phyloP scores from a whole-genome alignment of 164 flowering plant species.

The Tinospora cordifolia region DNA sequence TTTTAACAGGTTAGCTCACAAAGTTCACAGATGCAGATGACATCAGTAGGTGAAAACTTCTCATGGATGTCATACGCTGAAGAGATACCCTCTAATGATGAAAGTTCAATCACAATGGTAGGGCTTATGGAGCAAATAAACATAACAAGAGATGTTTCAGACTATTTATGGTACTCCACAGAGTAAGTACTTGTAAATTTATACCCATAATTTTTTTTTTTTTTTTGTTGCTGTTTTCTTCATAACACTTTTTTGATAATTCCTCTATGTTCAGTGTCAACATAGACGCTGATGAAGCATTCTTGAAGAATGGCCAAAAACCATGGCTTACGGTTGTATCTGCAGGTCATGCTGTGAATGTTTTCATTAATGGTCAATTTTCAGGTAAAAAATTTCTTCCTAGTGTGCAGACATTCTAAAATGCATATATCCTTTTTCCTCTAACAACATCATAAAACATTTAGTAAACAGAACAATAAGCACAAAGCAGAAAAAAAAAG shows the following conservation, averaged over 20 bases:
- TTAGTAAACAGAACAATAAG: background rate
- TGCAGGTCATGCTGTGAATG: constrained; percentile 83
- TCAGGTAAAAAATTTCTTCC: constrained; percentile 60
- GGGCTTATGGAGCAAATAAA: constrained; percentile 70
- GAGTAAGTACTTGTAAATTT: constrained; percentile 64
- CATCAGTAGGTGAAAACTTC: constrained; percentile 28
- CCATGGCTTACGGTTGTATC: constrained; percentile 62
- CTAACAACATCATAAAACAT: background rate
- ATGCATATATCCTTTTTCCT: background rate
- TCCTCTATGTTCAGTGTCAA: constrained; percentile 34
- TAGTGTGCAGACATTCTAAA: constrained; percentile 39
- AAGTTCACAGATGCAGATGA: constrained; percentile 42
- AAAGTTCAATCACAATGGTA: constrained; percentile 27
- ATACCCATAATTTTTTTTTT: background rate
- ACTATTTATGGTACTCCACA: constrained; percentile 87
- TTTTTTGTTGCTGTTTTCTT: background rate
- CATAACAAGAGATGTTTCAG: constrained; percentile 63
- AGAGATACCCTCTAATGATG: constrained; percentile 40
- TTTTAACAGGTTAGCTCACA: constrained; percentile 47
- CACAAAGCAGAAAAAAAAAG: background rate
- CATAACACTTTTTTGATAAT: background rate
- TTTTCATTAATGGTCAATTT: constrained; percentile 65
- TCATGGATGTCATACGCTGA: constrained; percentile 74
- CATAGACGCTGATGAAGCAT: constrained; percentile 47
- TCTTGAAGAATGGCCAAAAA: constrained; percentile 47